Conservation (phyloP, 2,329 filamentous ascomycete species). For the Bimuria novae-zelandiae region DNA sequence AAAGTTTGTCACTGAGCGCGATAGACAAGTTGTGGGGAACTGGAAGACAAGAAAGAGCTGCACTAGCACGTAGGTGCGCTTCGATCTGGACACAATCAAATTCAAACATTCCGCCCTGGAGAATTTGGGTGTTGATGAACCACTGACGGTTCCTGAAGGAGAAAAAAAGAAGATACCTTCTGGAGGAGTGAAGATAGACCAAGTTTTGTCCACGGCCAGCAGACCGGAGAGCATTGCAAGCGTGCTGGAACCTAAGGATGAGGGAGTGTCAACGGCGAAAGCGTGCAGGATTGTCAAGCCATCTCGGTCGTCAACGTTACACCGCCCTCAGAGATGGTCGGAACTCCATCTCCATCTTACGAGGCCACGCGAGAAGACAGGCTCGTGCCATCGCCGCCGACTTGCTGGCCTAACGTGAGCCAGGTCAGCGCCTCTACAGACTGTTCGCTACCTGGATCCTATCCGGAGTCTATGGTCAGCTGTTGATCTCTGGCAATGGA, state of each 20-base stretch:
- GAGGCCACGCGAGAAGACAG: background rate
- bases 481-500: background rate
- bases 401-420: background rate
- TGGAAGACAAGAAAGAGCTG: background rate
- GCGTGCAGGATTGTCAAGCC: background rate
- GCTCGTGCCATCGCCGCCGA: background rate
- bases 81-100: background rate
- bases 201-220: too few species aligned
- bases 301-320: background rate
- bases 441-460: background rate
- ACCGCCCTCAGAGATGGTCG: background rate
- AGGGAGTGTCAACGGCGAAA: background rate
- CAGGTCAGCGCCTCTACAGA: background rate
- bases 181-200: too few species aligned
- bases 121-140: background rate
- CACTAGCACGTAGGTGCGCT: background rate
- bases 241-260: background rate
- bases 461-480: background rate
- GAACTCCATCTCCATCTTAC: background rate
- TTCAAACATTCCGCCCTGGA: background rate
- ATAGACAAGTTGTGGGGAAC: background rate
- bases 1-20: slow-evolving; percentile 1
- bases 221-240: background rate
- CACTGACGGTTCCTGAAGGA: background rate
- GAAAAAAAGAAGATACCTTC: too few species aligned